Evolutionary conservation across 257 asterid genomes (phyloP).

Genomic region (Thymus mandschuricus): DNA sequence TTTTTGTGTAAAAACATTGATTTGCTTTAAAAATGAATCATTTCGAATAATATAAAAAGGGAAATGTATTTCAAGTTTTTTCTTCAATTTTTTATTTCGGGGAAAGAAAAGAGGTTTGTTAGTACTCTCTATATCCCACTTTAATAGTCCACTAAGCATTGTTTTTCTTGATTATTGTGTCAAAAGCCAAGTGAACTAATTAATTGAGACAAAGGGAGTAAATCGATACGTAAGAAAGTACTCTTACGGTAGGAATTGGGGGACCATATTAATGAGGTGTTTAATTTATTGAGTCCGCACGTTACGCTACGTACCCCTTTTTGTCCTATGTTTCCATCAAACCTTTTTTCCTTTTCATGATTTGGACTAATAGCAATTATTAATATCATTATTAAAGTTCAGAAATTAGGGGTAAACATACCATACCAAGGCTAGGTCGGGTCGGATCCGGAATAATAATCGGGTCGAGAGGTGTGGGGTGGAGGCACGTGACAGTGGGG

Average conservation of each 20-base stretch:
- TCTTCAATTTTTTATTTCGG: too few species aligned
- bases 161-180: too few species aligned
- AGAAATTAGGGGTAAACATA: background rate
- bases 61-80: too few species aligned
- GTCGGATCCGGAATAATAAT: slow-evolving; percentile 20
- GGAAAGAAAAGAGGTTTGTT: too few species aligned
- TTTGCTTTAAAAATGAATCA: too few species aligned
- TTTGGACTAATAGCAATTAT: background rate
- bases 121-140: too few species aligned
- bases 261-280: slow-evolving; percentile 21
- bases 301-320: slow-evolving; percentile 31
- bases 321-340: slow-evolving; percentile 19
- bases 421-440: background rate
- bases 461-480: slow-evolving; percentile 26
- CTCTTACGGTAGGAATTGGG: background rate
- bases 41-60: too few species aligned
- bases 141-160: too few species aligned
- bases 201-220: too few species aligned
- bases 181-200: too few species aligned
- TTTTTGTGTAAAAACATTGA: too few species aligned
- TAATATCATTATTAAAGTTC: background rate
- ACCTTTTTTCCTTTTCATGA: slow-evolving; percentile 16
- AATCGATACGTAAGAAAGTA: slow-evolving; percentile 20
- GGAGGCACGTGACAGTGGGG: slow-evolving; percentile 30
- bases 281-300: slow-evolving; percentile 18